Evolutionary conservation across 768 basidiomycete species (phyloP), one percentile per base, ranked within the genome.

Genomic region (Hemileccinum impolitum): DNA sequence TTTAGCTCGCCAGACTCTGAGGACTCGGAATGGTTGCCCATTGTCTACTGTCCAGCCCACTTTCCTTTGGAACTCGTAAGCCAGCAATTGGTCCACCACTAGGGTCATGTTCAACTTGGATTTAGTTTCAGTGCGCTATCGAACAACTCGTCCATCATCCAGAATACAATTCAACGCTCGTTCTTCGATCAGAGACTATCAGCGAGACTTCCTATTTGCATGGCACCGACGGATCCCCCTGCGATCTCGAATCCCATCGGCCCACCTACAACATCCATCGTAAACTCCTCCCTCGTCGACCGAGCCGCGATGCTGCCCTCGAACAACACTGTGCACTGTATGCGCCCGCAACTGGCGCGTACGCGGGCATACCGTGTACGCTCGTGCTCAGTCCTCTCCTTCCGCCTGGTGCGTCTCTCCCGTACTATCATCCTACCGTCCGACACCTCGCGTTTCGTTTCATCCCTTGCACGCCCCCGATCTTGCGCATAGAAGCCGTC

Each of bases 391-490:
- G 79, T 0, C 87, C 87, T 0, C 72, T 88, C 44, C 41, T 78
- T 41, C 56, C 65, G 12, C 52, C 64, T 0, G 78, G 75, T 7
- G 66, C 64, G 3, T 47, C 71, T 1, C 68, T 96, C 3, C 95
- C 95, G 0, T 97, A 90, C 61, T 97, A 95, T 59, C 94, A 98
- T 59, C 95, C 95, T 1, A 60, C 84, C 2, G 90, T 95, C 9
- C 70, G 66, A 3, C 85, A 87, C 51, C 73, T 98, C 30, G 92
- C 90, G 0, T 92, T 94, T 62, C 81, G 83, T n/a, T 92, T 84
- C 64, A 51, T 87, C 46, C 39, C 66, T 6, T 61, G 14, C 50
- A 60, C 8, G 31, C 65, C 15, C 57, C 71, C 31, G 56, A 55
- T 44, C 46, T 8, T 58, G 53, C 28, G 53, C 50, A 39, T 66